A percentile compares a stretch with the other conserved stretches of the same genome.
These are phyloP conservation scores for Rosa multiflora DNA, from an alignment of 306 rosid species.

Conservation along the genomic window DNA sequence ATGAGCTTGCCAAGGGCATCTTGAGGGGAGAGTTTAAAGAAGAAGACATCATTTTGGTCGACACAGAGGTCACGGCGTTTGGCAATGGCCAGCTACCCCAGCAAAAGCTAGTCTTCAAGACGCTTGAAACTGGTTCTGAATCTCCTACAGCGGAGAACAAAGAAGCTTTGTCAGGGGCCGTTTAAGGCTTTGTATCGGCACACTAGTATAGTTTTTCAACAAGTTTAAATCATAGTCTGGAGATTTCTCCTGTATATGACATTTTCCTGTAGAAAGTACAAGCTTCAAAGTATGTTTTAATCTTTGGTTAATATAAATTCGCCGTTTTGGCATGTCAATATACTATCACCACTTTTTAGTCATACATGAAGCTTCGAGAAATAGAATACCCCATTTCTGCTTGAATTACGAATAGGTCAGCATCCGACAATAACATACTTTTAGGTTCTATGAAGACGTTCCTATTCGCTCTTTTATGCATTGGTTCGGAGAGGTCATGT, in stretches of 20 bases:
- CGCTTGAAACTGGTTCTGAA: constrained; percentile 40
- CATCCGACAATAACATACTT: too few species aligned
- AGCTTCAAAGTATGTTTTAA: not conserved
- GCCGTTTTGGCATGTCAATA: not conserved
- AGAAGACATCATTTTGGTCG: constrained; percentile 64
- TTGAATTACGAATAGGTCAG: not conserved
- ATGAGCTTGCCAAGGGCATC: constrained; percentile 83
- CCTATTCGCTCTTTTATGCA: too few species aligned
- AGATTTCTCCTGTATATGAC: not conserved
- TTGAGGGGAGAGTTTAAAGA: constrained; percentile 93
- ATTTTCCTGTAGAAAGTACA: not conserved
- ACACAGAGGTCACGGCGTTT: constrained; percentile 81
- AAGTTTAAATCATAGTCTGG: constrained; percentile 5
- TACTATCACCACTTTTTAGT: not conserved
- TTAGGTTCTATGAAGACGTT: too few species aligned
- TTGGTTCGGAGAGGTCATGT: too few species aligned
- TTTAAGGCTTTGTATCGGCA: constrained; percentile 21
- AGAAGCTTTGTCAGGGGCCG: constrained; percentile 47
- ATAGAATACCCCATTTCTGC: not conserved
- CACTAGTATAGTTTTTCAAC: constrained; percentile 12
- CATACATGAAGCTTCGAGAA: not conserved
- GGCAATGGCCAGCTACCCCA: constrained; percentile 83
- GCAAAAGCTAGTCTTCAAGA: constrained; percentile 66
- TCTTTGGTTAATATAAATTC: not conserved
- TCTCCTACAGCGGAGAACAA: constrained; percentile 34